A percentile compares a stretch with the other conserved stretches of the same genome.
Evolutionary conservation across 768 basidiomycete genomes (phyloP).

Genomic region (Fomitopsis serialis): DNA sequence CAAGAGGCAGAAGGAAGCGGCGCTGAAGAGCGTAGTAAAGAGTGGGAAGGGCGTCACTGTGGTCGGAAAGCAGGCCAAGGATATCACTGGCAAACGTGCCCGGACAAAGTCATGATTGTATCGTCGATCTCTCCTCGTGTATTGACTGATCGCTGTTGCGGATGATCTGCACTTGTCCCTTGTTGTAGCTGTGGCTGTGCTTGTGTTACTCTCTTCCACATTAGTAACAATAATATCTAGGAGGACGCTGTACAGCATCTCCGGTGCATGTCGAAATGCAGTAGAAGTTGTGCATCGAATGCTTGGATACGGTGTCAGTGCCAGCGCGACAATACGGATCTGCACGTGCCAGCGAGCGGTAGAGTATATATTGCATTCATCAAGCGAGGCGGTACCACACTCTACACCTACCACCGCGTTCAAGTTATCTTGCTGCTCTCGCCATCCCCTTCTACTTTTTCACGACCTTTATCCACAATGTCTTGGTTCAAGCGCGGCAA

Average conservation of each 20-base stretch:
- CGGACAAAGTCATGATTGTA: constrained; percentile 20
- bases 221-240: no score
- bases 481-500: constrained; percentile 68
- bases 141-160: no score
- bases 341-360: not conserved
- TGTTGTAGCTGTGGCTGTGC: no score
- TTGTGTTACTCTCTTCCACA: no score
- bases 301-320: no score
- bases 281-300: no score
- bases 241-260: no score
- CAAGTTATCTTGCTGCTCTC: not conserved
- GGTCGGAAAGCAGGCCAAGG: constrained; percentile 62
- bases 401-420: constrained; percentile 1
- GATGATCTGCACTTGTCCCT: no score
- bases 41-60: constrained; percentile 83
- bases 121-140: not conserved
- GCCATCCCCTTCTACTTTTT: not conserved
- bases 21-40: constrained; percentile 78
- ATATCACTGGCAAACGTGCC: constrained; percentile 29
- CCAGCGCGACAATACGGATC: not conserved
- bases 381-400: constrained; percentile 1
- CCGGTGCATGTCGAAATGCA: no score
- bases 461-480: constrained; percentile 32
- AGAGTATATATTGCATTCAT: not conserved
- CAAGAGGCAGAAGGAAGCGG: constrained; percentile 82